Percentiles rank a stretch among this genome's conserved stretches.
Evolutionary conservation across 1,284 basidiomycete species (phyloP).

Genomic region (Fomitopsis schrenkii): DNA sequence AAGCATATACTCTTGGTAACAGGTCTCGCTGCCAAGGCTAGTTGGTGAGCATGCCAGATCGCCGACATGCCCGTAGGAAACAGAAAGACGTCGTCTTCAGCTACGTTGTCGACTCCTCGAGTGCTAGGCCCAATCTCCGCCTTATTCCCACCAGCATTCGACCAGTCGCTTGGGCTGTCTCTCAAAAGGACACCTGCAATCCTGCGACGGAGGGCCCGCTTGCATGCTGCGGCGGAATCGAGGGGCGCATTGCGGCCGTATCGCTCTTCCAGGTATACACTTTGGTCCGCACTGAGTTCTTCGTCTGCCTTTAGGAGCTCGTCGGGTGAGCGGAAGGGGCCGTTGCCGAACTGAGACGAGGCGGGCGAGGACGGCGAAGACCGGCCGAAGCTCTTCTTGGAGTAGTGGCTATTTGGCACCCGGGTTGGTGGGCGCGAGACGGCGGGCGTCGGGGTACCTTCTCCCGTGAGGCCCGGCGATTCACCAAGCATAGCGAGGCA

Average conservation of each 20-base stretch:
- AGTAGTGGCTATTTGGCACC: conserved; percentile 62
- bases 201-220: conserved; percentile 80
- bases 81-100: conserved; percentile 86
- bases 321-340: conserved; percentile 1
- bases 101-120: conserved; percentile 58
- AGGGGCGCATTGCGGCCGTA: conserved; percentile 92
- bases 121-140: conserved; percentile 51
- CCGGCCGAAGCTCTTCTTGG: conserved; percentile 36
- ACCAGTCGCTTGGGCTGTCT: conserved; percentile 42
- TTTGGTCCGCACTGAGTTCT: conserved; percentile 45
- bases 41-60: conserved; percentile 88
- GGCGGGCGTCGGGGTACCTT: conserved; percentile 23
- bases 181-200: conserved; percentile 85
- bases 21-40: conserved; percentile 50
- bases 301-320: conserved; percentile 23
- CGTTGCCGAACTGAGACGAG: conserved; percentile 3
- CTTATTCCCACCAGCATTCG: conserved; percentile 43
- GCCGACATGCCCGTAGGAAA: conserved; percentile 90
- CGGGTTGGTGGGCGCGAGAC: conserved; percentile 34
- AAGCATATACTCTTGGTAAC: conserved; percentile 88
- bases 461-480: conserved; percentile 18
- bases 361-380: conserved; percentile 17
- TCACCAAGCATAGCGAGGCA: conserved; percentile 63
- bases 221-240: conserved; percentile 72
- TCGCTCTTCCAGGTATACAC: conserved; percentile 83